Base-by-base conservation (phyloP, 345 rosid genomes). In the Euphorbia lathyris region DNA sequence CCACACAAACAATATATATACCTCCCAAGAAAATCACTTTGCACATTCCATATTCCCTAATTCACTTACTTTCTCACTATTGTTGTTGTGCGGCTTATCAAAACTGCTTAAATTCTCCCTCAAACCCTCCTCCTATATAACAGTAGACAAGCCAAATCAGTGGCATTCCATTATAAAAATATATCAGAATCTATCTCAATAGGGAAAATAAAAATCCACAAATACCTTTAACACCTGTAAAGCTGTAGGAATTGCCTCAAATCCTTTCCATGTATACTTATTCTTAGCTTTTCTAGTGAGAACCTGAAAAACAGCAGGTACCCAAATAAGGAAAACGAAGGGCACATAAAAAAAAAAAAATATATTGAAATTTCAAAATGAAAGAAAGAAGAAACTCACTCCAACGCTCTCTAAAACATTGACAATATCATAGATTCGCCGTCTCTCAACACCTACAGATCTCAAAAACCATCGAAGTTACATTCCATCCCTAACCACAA, bases 181-280 rank as follows among this genome's bases (percentile, higher is more conserved):
- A 16, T 17, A 40, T 19, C 16, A 34, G 23, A 14, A 19, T 13
- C 59, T 29, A 30, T 42, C 9, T 7, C 50, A 58, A 68, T 1
- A 59, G 45, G 51, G 19, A 42, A 23, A 66, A 25, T 17, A 47
- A 29, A 17, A 40, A 4, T 5, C 16, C 13, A 16, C 9, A n/a
- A 8, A 29, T 50, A 90, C 96, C 86, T 86, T 87, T 0, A 89
- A 76, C 72, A 82, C 86, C 61, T 83, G 80, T 47, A 91, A 72
- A 17, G 96, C 86, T 42, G 52, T 77, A 36, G 93, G 93, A 70
- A 91, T 86, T 71, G 93, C 91, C 0, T 70, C 74, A 71, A 91
- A 88, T 2, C 97, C 97, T 77, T 83, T 91, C 97, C 97, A 88
- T 1, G 90, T 87, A 68, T 91, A 91, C 65, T 85, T 86, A 73